A percentile compares a stretch with the other conserved stretches of the same genome.
Conservation (phyloP, 805 yeast genomes). For the Candida ponderosae region DNA sequence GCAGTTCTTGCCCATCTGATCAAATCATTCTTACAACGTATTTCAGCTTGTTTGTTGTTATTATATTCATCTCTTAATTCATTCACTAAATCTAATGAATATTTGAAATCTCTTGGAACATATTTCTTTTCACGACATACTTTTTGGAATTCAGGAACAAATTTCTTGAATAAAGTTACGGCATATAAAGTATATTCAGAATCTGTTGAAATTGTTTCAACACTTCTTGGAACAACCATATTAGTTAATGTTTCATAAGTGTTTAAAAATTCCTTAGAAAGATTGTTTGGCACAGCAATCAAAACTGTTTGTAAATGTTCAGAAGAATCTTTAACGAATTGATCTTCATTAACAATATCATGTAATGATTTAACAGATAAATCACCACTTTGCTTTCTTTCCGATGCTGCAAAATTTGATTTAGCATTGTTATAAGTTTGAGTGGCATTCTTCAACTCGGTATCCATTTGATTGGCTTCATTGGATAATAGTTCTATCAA, state of each 20-base stretch:
- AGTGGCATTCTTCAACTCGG: constrained; percentile 73
- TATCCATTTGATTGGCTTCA: constrained; percentile 78
- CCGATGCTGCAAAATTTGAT: constrained; percentile 78
- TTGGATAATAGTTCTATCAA: constrained; percentile 60
- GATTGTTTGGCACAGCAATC: constrained; percentile 75
- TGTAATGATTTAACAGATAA: constrained; percentile 85
- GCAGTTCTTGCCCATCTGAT: constrained; percentile 82
- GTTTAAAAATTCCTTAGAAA: constrained; percentile 51
- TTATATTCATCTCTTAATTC: constrained; percentile 73
- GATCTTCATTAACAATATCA: constrained; percentile 74
- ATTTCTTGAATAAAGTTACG: constrained; percentile 82
- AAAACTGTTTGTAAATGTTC: constrained; percentile 84
- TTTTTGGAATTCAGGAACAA: constrained; percentile 55
- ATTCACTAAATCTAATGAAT: constrained; percentile 69
- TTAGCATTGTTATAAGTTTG: constrained; percentile 75
- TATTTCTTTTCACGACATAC: constrained; percentile 80
- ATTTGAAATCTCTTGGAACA: constrained; percentile 88
- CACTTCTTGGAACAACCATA: constrained; percentile 91
- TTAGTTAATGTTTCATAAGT: constrained; percentile 69
- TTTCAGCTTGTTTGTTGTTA: constrained; percentile 66
- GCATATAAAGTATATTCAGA: constrained; percentile 65
- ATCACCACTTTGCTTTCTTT: constrained; percentile 90
- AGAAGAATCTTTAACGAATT: constrained; percentile 71
- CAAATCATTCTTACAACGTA: constrained; percentile 65
- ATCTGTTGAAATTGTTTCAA: constrained; percentile 62